Conservation (phyloP, 1,284 basidiomycete genomes). For the Blastosporella zonata region DNA sequence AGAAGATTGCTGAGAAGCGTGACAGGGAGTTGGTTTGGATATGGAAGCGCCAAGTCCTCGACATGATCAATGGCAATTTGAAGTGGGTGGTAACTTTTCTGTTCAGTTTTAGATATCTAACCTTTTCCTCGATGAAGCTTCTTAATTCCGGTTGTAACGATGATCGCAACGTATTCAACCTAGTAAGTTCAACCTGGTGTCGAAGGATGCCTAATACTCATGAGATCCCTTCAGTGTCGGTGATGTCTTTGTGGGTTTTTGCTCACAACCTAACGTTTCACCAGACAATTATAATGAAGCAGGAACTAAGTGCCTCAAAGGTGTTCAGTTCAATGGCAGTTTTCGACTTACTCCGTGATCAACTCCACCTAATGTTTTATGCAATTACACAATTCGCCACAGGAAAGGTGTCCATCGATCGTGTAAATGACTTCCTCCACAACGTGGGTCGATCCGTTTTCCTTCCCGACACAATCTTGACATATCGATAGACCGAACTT, state of each 20-base stretch:
- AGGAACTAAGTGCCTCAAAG: constrained; percentile 36
- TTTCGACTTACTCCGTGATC: constrained; percentile 42
- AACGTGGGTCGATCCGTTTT: constrained; percentile 20
- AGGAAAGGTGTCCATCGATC: constrained; percentile 23
- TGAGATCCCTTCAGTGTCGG: constrained; percentile 15
- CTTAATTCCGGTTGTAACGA: constrained; percentile 62
- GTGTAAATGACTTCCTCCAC: constrained; percentile 27
- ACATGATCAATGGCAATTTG: constrained; percentile 38
- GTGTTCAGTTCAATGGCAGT: constrained; percentile 43
- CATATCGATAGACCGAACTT: constrained; percentile 43
- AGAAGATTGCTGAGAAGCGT: constrained; percentile 46
- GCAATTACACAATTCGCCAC: constrained; percentile 23
- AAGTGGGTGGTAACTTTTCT: constrained; percentile 34
- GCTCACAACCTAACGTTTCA: constrained; percentile 17
- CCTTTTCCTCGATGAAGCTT: constrained; percentile 41
- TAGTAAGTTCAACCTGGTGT: constrained; percentile 30
- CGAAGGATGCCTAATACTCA: not conserved
- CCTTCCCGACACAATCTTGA: not conserved
- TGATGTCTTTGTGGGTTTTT: constrained; percentile 19
- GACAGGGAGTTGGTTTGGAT: constrained; percentile 53
- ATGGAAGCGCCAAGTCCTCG: constrained; percentile 40
- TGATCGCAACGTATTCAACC: constrained; percentile 64
- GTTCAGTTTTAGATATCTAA: not conserved
- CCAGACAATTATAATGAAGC: constrained; percentile 38
- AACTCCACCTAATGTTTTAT: constrained; percentile 33